phyloP scores from a whole-genome alignment of 768 basidiomycete genomes.

The Russula lepida region DNA sequence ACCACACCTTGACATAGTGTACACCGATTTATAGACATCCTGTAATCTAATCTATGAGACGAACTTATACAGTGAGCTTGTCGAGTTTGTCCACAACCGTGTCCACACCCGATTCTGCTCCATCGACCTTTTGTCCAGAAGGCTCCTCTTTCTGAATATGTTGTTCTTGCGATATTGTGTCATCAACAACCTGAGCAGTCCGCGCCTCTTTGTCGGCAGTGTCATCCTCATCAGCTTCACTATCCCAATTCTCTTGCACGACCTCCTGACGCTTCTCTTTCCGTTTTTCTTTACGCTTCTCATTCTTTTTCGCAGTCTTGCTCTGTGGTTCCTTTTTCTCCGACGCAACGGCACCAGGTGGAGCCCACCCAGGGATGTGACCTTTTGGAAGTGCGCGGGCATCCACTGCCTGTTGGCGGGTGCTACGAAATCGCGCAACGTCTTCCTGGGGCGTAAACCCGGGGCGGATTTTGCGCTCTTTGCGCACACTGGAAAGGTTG shows the following conservation, averaged over 20 bases:
- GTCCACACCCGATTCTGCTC: slow-evolving; percentile 26
- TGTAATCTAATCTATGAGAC: slow-evolving; percentile 12
- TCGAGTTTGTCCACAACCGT: slow-evolving; percentile 43
- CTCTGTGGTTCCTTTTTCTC: slow-evolving; percentile 29
- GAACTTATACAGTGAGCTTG: slow-evolving; percentile 41
- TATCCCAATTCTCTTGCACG: slow-evolving; percentile 76
- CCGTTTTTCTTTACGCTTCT: slow-evolving; percentile 73
- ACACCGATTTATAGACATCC: slow-evolving; percentile 14
- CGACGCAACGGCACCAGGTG: slow-evolving; percentile 41
- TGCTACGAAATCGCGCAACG: slow-evolving; percentile 74
- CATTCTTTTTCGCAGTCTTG: slow-evolving; percentile 64
- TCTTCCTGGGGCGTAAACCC: slow-evolving; percentile 96
- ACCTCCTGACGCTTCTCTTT: slow-evolving; percentile 54
- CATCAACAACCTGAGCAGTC: neutral
- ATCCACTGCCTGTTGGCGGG: slow-evolving; percentile 68
- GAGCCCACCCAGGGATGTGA: slow-evolving; percentile 71
- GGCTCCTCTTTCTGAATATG: slow-evolving; percentile 18
- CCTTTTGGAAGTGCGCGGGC: slow-evolving; percentile 57
- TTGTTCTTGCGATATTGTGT: slow-evolving; percentile 15
- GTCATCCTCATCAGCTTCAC: slow-evolving; percentile 48
- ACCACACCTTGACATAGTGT: slow-evolving; percentile 12
- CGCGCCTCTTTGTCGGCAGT: slow-evolving; percentile 12
- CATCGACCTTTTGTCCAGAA: neutral
- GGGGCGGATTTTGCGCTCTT: slow-evolving; percentile 82
- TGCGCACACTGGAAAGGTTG: slow-evolving; percentile 52